Base-by-base conservation (phyloP, 2,329 filamentous ascomycete species). In the Alternaria tenuissima region DNA sequence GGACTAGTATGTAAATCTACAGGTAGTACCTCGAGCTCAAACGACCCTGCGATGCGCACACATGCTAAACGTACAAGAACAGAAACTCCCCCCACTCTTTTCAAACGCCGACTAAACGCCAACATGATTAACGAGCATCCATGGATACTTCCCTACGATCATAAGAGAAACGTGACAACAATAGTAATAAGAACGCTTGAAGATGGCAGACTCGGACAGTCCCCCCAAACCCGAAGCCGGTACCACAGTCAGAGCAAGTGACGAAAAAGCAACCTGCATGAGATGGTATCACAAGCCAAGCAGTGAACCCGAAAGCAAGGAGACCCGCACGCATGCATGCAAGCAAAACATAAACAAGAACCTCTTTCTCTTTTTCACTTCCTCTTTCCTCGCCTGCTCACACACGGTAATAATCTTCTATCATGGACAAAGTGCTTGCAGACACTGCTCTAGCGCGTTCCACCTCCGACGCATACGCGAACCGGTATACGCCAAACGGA, bases 401-500 rank as follows among this genome's bases (percentile, higher is more conserved):
- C n/a, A 49, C 39, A 22, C 28, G 39, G 44, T 47, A 26, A 26
- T 41, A 44, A 26, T 42, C 44, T 47, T 56, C 20, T 16, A 47
- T 52, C 7, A 34, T 41, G 22, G 28, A 52, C 32, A 48, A 4
- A 8, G 46, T 41, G 14, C 34, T 39, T 46, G 52, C 32, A 24
- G 49, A 53, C 39, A 52, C 54, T 16, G 47, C 34, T 39, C 48
- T 55, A 20, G 51, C 53, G 3, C 34, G n/a, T 20, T 55, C 44
- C 43, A 49, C 26, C 5, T 36, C 22, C 39, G 48, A 36, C 26
- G 6, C 12, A 44, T 38, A 53, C n/a, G 32, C 16, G 18, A 36
- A 41, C 6, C 57, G 57, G 59, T 54, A 60, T 4, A 34, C 51
- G 6, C 41, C n/a, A n/a, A 51, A 46, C 26, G 53, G 34, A 26